Evolutionary conservation across 2,329 filamentous ascomycete genomes (phyloP).

Genomic region (Dactylonectria estremocensis): DNA sequence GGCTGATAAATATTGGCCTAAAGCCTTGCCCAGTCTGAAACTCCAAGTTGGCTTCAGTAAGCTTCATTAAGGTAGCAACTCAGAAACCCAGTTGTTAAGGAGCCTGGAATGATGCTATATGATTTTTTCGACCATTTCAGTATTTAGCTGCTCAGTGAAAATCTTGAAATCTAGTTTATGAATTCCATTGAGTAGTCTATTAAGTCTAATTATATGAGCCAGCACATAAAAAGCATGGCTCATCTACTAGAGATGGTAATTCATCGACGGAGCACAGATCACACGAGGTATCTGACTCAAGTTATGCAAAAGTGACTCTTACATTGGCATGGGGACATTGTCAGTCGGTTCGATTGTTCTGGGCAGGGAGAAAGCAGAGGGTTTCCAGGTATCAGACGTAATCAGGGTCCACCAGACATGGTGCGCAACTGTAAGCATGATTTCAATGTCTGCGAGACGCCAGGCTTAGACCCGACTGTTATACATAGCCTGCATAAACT

Average conservation of each 20-base stretch:
- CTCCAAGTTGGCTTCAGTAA: slow-evolving; percentile 57
- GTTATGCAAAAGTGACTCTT: slow-evolving; percentile 43
- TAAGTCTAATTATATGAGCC: slow-evolving; percentile 46
- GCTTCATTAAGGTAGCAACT: slow-evolving; percentile 55
- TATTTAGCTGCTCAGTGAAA: not conserved
- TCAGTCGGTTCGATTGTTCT: slow-evolving; percentile 27
- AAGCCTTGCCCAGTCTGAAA: slow-evolving; percentile 55
- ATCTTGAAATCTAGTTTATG: slow-evolving; percentile 48
- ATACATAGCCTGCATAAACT: no score
- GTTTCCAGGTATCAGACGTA: slow-evolving; percentile 43
- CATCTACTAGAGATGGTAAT: not conserved
- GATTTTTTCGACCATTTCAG: slow-evolving; percentile 47
- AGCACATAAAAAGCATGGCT: slow-evolving; percentile 7
- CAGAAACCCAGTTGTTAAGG: slow-evolving; percentile 50
- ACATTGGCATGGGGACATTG: slow-evolving; percentile 53
- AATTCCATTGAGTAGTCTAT: slow-evolving; percentile 56
- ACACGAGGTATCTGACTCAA: not conserved
- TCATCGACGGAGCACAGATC: not conserved
- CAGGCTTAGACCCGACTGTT: no score
- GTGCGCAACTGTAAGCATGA: no score
- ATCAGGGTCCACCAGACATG: slow-evolving; percentile 43
- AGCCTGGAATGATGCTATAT: slow-evolving; percentile 47
- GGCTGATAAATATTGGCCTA: slow-evolving; percentile 60
- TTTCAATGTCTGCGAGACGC: no score
- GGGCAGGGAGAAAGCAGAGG: slow-evolving; percentile 39